These are phyloP conservation scores for Gossypium bickii DNA, from an alignment of 345 rosid species.

Conservation along the genomic window DNA sequence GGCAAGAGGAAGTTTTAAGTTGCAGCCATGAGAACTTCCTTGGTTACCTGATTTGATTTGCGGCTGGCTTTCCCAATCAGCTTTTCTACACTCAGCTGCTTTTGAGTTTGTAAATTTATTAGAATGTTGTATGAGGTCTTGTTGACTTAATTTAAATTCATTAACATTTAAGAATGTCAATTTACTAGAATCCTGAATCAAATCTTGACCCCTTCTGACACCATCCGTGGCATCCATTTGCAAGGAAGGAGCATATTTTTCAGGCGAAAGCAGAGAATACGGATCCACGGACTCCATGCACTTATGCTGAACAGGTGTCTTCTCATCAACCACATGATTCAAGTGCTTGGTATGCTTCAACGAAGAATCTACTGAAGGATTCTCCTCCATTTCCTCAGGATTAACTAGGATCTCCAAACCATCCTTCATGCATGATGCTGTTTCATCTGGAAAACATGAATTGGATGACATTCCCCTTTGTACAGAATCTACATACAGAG, in stretches of 20 bases:
- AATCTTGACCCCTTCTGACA: slow-evolving; percentile 20
- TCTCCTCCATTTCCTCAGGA: slow-evolving; percentile 30
- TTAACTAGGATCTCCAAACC: slow-evolving; percentile 12
- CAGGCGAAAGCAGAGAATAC: slow-evolving; percentile 20
- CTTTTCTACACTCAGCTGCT: slow-evolving; percentile 28
- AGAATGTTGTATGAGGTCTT: slow-evolving; percentile 10
- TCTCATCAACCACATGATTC: slow-evolving; percentile 1
- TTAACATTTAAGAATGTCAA: slow-evolving; percentile 20
- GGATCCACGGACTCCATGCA: slow-evolving; percentile 23
- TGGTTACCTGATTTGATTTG: slow-evolving; percentile 22
- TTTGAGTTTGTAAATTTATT: slow-evolving; percentile 14
- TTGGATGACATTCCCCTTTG: slow-evolving; percentile 31
- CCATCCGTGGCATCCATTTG: slow-evolving; percentile 10
- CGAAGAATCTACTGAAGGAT: slow-evolving; percentile 23
- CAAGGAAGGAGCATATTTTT: slow-evolving; percentile 13
- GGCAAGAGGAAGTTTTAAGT: slow-evolving; percentile 40
- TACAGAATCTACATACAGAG: slow-evolving; percentile 67
- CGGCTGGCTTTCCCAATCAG: slow-evolving; percentile 28
- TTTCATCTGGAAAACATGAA: slow-evolving; percentile 26
- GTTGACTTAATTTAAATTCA: slow-evolving; percentile 17
- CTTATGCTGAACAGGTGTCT: slow-evolving; percentile 11
- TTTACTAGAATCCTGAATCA: slow-evolving; percentile 12
- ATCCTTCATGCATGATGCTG: slow-evolving; percentile 11
- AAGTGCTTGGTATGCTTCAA: slow-evolving; percentile 22
- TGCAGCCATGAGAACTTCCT: slow-evolving; percentile 23